Conservation (phyloP, 192 early-diverging fungal species). For the Powellomyces hirtus region DNA sequence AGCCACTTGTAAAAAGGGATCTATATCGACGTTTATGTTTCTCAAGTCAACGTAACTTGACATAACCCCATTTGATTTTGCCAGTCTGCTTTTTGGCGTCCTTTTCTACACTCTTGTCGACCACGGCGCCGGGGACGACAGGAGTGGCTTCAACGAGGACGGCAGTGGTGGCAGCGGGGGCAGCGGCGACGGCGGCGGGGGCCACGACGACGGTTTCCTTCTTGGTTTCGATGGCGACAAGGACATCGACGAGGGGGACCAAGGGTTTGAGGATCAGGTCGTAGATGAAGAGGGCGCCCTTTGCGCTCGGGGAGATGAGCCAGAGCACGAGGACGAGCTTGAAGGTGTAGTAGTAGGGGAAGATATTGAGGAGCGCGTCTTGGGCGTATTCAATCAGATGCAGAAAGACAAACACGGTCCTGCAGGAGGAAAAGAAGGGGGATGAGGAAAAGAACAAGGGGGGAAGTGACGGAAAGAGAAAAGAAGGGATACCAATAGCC, state of each 20-base stretch:
- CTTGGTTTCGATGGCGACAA: neutral
- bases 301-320: conserved; percentile 14
- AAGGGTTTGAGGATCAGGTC: conserved; percentile 13
- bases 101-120: neutral
- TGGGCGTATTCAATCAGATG: conserved; percentile 20
- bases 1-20: too few relatives aligned
- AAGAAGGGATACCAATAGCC: conserved; percentile 25
- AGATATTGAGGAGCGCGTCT: conserved; percentile 15
- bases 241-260: conserved; percentile 5
- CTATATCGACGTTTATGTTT: too few relatives aligned
- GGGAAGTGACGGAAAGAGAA: too few relatives aligned
- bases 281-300: conserved; percentile 18
- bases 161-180: neutral
- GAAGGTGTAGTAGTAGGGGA: conserved; percentile 31
- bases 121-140: neutral
- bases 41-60: too few relatives aligned
- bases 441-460: too few relatives aligned
- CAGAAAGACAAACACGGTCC: conserved; percentile 19
- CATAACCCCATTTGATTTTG: neutral
- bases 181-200: too few relatives aligned
- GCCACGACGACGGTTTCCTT: too few relatives aligned
- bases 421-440: too few relatives aligned
- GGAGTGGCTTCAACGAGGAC: neutral
- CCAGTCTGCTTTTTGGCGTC: neutral
- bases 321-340: conserved; percentile 21